Conservation (phyloP, 495 filamentous ascomycete species). For the Poronia punctata region DNA sequence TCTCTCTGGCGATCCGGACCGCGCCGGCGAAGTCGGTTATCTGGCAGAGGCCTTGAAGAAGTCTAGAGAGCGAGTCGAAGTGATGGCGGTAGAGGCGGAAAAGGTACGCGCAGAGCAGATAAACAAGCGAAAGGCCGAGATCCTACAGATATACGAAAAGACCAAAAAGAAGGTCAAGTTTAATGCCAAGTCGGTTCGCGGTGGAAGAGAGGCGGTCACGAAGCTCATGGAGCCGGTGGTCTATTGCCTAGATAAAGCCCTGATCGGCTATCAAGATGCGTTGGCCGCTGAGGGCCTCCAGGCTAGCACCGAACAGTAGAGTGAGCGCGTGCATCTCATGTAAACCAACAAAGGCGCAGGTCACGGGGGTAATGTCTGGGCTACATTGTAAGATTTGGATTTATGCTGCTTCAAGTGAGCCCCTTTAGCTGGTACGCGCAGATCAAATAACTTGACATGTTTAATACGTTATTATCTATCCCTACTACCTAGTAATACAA, state of each 20-base stretch:
- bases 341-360: too few species aligned
- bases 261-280: slow-evolving; percentile 55
- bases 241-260: slow-evolving; percentile 57
- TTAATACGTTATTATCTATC: too few species aligned
- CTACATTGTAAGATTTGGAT: too few species aligned
- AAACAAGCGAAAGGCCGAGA: slow-evolving; percentile 61
- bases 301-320: slow-evolving; percentile 21
- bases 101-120: slow-evolving; percentile 54
- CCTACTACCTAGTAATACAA: too few species aligned
- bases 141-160: slow-evolving; percentile 55
- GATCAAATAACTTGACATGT: too few species aligned
- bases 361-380: too few species aligned
- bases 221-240: slow-evolving; percentile 67
- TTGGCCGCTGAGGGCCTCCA: slow-evolving; percentile 51
- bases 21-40: slow-evolving; percentile 66
- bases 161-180: slow-evolving; percentile 64
- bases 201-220: slow-evolving; percentile 69
- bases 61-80: slow-evolving; percentile 70
- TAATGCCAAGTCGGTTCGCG: slow-evolving; percentile 57
- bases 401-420: too few species aligned
- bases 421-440: too few species aligned
- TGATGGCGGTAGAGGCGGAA: slow-evolving; percentile 76
- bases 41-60: slow-evolving; percentile 70
- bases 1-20: slow-evolving; percentile 70
- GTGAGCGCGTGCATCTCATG: too few species aligned